Conservation (phyloP, 805 yeast genomes). For the Zygosaccharomyces lentus region DNA sequence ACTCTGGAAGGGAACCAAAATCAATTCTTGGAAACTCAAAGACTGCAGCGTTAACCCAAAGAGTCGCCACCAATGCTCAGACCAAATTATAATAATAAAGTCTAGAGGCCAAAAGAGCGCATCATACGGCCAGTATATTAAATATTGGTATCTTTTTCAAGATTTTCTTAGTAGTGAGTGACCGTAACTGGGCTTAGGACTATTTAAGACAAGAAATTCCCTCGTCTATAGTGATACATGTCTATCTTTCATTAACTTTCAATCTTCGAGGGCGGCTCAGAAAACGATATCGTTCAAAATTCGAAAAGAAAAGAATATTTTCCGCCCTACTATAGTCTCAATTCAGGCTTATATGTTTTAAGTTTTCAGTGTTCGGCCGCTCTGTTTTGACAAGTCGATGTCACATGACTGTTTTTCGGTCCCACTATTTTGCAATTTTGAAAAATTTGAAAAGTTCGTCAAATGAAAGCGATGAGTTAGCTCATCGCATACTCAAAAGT, state of each 20-base stretch:
- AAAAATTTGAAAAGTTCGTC: not conserved
- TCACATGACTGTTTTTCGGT: not conserved
- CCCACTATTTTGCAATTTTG: not conserved
- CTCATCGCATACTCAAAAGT: not conserved
- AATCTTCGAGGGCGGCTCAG: not conserved
- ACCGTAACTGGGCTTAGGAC: not conserved
- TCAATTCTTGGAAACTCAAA: not conserved
- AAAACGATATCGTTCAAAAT: not conserved
- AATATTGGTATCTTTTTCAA: not conserved
- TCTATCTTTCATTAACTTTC: not conserved
- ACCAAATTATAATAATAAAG: not conserved
- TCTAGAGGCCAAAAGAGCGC: not conserved
- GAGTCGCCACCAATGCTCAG: not conserved
- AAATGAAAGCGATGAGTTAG: conserved; percentile 6
- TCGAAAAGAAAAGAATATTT: not conserved
- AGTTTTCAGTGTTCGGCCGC: not conserved
- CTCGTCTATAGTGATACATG: conserved; percentile 1
- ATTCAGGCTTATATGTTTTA: not conserved
- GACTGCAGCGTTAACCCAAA: not conserved
- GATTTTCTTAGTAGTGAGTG: not conserved
- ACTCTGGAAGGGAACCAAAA: not conserved
- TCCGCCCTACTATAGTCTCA: no score
- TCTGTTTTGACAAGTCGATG: not conserved
- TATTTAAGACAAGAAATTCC: not conserved
- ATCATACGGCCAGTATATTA: not conserved